Evolutionary conservation across 805 yeast species (phyloP).

Genomic region (Starmerella powellii): DNA sequence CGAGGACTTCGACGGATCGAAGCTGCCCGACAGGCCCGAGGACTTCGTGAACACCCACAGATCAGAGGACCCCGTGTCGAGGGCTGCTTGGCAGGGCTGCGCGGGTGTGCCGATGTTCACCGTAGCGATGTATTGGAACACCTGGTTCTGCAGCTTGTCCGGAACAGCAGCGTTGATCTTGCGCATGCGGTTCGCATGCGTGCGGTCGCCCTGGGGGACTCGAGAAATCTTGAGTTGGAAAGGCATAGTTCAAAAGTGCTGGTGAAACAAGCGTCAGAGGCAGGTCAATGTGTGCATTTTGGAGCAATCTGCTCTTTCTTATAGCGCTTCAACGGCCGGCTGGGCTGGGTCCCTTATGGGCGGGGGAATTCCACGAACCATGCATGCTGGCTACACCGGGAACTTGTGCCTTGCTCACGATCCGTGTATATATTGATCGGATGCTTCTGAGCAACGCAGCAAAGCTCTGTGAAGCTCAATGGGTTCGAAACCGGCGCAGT

Average conservation of each 20-base stretch:
- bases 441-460: too few species aligned
- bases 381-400: too few species aligned
- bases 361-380: too few species aligned
- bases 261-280: too few species aligned
- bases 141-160: slow-evolving; percentile 13
- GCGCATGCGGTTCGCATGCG: slow-evolving; percentile 13
- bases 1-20: slow-evolving; percentile 16
- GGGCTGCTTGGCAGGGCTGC: slow-evolving; percentile 39
- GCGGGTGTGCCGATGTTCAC: slow-evolving; percentile 40
- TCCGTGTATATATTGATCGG: too few species aligned
- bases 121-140: slow-evolving; percentile 16
- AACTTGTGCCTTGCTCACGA: too few species aligned
- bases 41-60: slow-evolving; percentile 35
- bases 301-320: too few species aligned
- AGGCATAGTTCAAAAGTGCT: neutral
- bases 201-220: slow-evolving; percentile 8
- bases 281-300: too few species aligned
- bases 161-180: slow-evolving; percentile 10
- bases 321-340: too few species aligned
- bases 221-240: slow-evolving; percentile 2
- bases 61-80: slow-evolving; percentile 67
- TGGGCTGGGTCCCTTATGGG: too few species aligned
- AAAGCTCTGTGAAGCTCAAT: too few species aligned
- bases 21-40: slow-evolving; percentile 6
- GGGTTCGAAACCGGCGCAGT: too few species aligned